A percentile compares a stretch with the other conserved stretches of the same genome.
Evolutionary conservation across 495 filamentous ascomycete genomes (phyloP).

Genomic region (Penicillium antarcticum): DNA sequence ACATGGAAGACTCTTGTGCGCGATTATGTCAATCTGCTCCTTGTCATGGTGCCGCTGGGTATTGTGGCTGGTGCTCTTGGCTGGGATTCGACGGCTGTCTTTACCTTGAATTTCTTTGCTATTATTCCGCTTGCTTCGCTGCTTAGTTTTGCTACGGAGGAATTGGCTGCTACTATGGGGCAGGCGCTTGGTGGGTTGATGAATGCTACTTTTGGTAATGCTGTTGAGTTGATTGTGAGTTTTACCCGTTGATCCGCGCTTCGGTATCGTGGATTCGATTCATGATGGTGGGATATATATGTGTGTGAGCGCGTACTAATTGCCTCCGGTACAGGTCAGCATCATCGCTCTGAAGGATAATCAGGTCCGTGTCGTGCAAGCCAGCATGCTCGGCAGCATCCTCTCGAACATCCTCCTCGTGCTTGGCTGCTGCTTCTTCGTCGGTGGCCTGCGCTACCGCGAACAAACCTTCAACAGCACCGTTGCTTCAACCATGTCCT

Average conservation of each 20-base stretch:
- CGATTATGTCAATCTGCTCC: constrained; percentile 80
- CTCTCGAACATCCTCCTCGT: constrained; percentile 94
- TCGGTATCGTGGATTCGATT: background rate
- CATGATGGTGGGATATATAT: background rate
- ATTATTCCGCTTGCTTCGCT: constrained; percentile 92
- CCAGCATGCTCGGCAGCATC: constrained; percentile 96
- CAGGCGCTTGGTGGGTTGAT: constrained; percentile 88
- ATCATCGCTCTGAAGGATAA: constrained; percentile 83
- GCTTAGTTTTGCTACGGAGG: constrained; percentile 93
- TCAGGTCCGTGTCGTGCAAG: constrained; percentile 92
- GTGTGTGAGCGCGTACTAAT: constrained; percentile 5
- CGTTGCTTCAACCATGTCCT: constrained; percentile 93
- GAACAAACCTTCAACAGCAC: constrained; percentile 82
- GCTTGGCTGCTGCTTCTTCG: constrained; percentile 93
- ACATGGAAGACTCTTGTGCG: constrained; percentile 55
- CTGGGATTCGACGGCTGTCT: constrained; percentile 75
- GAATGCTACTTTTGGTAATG: constrained; percentile 97
- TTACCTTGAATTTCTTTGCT: constrained; percentile 89
- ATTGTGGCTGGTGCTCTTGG: constrained; percentile 71
- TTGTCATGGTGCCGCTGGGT: constrained; percentile 87
- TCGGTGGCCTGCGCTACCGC: constrained; percentile 66
- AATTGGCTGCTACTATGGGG: constrained; percentile 78
- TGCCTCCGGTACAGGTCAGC: constrained; percentile 65
- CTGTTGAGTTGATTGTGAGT: constrained; percentile 94
- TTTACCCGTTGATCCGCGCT: background rate